Evolutionary conservation across 345 rosid species (phyloP).

Genomic region (Bruguiera gymnorhiza): DNA sequence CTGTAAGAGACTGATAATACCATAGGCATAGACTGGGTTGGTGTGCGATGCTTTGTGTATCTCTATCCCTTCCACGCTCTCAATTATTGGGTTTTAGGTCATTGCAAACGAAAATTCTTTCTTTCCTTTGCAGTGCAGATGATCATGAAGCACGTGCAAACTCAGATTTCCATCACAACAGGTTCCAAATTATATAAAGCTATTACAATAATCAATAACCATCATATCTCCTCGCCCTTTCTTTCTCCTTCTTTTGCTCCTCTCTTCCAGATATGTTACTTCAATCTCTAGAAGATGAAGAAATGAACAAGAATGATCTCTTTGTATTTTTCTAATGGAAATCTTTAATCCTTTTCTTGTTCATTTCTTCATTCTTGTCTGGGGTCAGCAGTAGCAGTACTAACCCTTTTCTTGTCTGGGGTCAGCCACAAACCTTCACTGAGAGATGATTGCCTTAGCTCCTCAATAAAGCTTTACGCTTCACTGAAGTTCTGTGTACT

Average conservation of each 20-base stretch:
- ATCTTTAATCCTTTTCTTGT: no score
- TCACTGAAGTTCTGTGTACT: neutral
- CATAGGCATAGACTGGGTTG: constrained; percentile 19
- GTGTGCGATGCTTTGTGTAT: constrained; percentile 5
- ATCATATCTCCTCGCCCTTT: neutral
- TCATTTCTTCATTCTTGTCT: no score
- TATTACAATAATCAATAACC: constrained; percentile 44
- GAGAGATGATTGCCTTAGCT: no score
- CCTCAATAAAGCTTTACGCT: no score
- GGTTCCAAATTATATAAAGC: constrained; percentile 47
- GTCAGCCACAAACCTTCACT: no score
- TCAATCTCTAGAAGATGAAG: no score
- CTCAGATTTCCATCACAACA: constrained; percentile 60
- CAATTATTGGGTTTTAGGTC: constrained; percentile 20
- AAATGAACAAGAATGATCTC: no score
- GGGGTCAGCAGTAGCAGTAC: no score
- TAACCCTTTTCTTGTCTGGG: no score
- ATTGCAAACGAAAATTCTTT: constrained; percentile 16
- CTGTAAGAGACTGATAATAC: constrained; percentile 9
- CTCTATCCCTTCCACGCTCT: constrained; percentile 19
- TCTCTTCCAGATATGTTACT: neutral
- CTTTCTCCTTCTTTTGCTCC: constrained; percentile 3
- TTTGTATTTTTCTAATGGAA: no score
- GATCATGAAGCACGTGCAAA: constrained; percentile 81
- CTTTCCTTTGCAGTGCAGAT: constrained; percentile 44